Conservation (phyloP, 2,329 filamentous ascomycete genomes). For the Ophiostoma pallidulum region DNA sequence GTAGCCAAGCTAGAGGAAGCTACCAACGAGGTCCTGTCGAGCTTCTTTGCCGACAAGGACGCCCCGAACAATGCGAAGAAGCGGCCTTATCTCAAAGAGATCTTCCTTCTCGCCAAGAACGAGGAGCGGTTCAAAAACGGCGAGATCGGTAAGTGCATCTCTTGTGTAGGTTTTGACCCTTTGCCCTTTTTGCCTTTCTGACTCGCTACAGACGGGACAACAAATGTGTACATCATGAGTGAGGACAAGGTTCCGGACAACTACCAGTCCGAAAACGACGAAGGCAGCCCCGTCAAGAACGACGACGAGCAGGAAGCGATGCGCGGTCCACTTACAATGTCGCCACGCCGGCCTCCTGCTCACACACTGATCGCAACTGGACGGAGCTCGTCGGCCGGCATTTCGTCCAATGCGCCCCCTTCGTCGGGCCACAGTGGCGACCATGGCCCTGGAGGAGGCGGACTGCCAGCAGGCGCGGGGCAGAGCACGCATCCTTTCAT, state of each 20-base stretch:
- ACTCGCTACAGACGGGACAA: slow-evolving; percentile 32
- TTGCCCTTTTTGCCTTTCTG: background rate
- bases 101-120: slow-evolving; percentile 49
- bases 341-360: slow-evolving; percentile 19
- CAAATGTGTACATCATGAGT: slow-evolving; percentile 40
- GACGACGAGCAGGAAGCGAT: slow-evolving; percentile 31
- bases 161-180: no score
- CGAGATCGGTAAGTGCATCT: slow-evolving; percentile 42
- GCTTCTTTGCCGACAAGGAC: slow-evolving; percentile 49
- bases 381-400: background rate
- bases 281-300: slow-evolving; percentile 29
- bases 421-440: slow-evolving; percentile 24
- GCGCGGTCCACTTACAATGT: slow-evolving; percentile 26
- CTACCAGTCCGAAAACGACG: slow-evolving; percentile 39
- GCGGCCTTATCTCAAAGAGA: slow-evolving; percentile 46
- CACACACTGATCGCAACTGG: slow-evolving; percentile 27
- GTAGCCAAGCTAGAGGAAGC: slow-evolving; percentile 48
- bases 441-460: slow-evolving; percentile 24
- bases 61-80: slow-evolving; percentile 44
- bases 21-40: slow-evolving; percentile 47
- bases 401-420: slow-evolving; percentile 2
- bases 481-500: slow-evolving; percentile 23
- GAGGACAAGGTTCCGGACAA: slow-evolving; percentile 42
- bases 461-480: slow-evolving; percentile 1
- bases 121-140: slow-evolving; percentile 48